These are phyloP conservation scores for Peniophora sp. DNA, from an alignment of 1,284 basidiomycete genomes.

Conservation along the genomic window DNA sequence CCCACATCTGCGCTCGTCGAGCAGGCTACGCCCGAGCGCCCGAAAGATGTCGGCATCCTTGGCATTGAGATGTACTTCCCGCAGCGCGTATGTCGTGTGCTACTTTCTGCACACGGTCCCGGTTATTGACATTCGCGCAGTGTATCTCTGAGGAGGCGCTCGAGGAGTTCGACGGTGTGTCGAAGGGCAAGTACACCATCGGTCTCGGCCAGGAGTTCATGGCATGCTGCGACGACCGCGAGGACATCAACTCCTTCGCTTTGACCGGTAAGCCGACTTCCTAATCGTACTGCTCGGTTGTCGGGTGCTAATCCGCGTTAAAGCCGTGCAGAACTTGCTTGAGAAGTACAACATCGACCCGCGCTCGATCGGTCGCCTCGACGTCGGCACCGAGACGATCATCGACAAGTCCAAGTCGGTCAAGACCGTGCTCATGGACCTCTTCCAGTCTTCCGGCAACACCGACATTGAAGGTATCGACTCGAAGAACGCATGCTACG, in stretches of 20 bases:
- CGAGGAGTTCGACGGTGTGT: conserved; percentile 92
- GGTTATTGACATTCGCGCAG: conserved; percentile 27
- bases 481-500: conserved; percentile 99
- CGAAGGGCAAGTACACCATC: conserved; percentile 98
- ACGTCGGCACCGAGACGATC: conserved; percentile 98
- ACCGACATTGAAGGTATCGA: conserved; percentile 98
- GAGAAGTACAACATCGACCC: conserved; percentile 97
- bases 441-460: conserved; percentile 90
- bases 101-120: conserved; percentile 12
- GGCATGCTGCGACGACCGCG: conserved; percentile 95
- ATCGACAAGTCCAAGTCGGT: conserved; percentile 99
- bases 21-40: conserved; percentile 38
- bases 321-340: conserved; percentile 81
- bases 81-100: conserved; percentile 56
- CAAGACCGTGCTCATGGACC: conserved; percentile 98
- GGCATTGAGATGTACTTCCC: conserved; percentile 94
- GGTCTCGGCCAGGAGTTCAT: conserved; percentile 98
- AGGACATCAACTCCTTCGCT: conserved; percentile 98
- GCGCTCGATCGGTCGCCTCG: conserved; percentile 91
- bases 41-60: conserved; percentile 88
- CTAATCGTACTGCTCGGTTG: neutral
- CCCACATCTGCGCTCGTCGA: conserved; percentile 11
- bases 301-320: neutral
- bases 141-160: conserved; percentile 94
- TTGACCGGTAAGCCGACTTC: conserved; percentile 67